These are phyloP conservation scores for Colletotrichum theobromicola DNA, from an alignment of 2,329 filamentous ascomycete species.

Conservation along the genomic window DNA sequence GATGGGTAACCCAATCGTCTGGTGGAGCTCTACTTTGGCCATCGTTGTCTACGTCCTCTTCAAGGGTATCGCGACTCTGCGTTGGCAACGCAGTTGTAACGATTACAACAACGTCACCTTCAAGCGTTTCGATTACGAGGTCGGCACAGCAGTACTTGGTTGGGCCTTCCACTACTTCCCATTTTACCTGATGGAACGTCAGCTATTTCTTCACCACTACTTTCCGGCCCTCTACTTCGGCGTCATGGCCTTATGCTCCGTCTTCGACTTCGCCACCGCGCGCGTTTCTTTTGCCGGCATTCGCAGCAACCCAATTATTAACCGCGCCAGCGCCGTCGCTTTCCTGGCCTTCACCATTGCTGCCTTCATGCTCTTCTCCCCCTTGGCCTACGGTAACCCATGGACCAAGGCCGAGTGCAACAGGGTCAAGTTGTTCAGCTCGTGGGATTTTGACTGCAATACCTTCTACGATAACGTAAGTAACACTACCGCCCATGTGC, in stretches of 20 bases:
- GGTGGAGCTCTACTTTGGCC: constrained; percentile 86
- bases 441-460: constrained; percentile 99
- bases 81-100: constrained; percentile 92
- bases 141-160: constrained; percentile 86
- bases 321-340: constrained; percentile 72
- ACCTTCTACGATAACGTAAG: constrained; percentile 87
- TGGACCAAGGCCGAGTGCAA: constrained; percentile 93
- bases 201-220: constrained; percentile 98
- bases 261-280: constrained; percentile 83
- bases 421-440: constrained; percentile 82
- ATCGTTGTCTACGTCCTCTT: constrained; percentile 80
- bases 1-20: constrained; percentile 91
- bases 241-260: constrained; percentile 85
- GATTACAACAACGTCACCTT: constrained; percentile 85
- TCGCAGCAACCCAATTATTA: constrained; percentile 73
- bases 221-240: constrained; percentile 97
- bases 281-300: constrained; percentile 73
- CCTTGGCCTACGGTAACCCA: constrained; percentile 88
- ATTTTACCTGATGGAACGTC: constrained; percentile 97
- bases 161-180: constrained; percentile 99
- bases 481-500: constrained; percentile 41
- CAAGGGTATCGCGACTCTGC: constrained; percentile 85
- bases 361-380: constrained; percentile 85
- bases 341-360: constrained; percentile 78
- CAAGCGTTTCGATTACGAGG: constrained; percentile 97